Evolutionary conservation across 345 rosid species (phyloP).

Genomic region (Eucalyptus erythrocorys): DNA sequence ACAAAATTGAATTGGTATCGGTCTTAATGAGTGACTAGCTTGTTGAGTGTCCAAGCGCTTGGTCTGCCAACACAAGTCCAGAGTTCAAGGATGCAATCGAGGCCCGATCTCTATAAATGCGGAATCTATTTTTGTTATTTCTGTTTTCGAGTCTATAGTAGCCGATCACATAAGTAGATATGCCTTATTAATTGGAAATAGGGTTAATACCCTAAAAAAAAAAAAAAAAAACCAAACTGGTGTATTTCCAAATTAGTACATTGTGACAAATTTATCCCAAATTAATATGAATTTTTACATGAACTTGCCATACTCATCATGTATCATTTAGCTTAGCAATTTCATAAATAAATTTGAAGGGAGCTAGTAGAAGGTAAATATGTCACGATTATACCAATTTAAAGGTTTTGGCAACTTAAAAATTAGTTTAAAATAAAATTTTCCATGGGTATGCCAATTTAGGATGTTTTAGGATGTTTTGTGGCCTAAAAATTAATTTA

Average conservation of each 20-base stretch:
- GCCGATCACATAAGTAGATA: not conserved
- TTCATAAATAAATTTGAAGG: too few relatives aligned
- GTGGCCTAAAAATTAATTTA: not conserved
- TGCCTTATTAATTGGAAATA: not conserved
- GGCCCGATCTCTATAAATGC: not conserved
- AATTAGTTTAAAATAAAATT: too few relatives aligned
- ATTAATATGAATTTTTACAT: too few relatives aligned
- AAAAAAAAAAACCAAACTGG: fast-evolving
- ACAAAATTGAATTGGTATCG: not conserved
- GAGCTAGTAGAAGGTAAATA: not conserved
- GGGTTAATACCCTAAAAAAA: fast-evolving
- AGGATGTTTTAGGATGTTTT: too few relatives aligned
- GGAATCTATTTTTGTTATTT: not conserved
- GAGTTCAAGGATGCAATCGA: not conserved
- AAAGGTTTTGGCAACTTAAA: not conserved
- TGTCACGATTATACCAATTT: not conserved
- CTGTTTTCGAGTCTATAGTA: not conserved
- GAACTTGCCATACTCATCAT: not conserved
- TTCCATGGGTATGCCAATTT: too few relatives aligned
- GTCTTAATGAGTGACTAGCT: not conserved
- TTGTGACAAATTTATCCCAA: too few relatives aligned
- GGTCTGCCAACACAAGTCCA: not conserved
- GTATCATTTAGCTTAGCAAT: not conserved
- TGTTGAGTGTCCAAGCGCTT: not conserved
- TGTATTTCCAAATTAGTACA: too few relatives aligned